Evolutionary conservation across 2,329 filamentous ascomycete genomes (phyloP).

Genomic region (Curvularia sp.): DNA sequence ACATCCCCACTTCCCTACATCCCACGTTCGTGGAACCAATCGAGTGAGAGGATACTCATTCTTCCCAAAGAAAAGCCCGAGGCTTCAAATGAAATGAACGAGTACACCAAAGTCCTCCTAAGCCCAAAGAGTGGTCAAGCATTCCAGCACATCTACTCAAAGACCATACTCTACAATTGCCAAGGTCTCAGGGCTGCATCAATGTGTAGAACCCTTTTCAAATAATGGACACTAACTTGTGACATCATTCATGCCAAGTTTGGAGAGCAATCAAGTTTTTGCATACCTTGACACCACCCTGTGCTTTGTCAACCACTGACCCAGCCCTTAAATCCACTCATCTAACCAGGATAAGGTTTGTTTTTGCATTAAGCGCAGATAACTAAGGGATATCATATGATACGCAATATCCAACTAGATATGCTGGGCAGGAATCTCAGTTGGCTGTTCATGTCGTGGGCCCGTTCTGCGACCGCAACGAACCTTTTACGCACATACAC

Average conservation of each 20-base stretch:
- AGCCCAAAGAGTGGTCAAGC: background rate
- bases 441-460: background rate
- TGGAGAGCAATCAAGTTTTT: background rate
- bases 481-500: conserved; percentile 15
- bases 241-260: background rate
- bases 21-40: background rate
- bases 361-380: background rate
- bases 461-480: conserved; percentile 17
- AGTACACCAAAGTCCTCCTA: background rate
- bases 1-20: background rate
- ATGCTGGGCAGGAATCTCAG: background rate
- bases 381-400: background rate
- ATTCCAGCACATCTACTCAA: background rate
- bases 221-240: background rate
- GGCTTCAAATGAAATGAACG: background rate
- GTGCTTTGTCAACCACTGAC: background rate
- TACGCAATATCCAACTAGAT: background rate
- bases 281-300: background rate
- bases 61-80: background rate
- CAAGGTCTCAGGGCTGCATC: background rate
- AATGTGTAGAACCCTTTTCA: background rate
- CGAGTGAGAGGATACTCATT: background rate
- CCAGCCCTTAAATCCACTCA: background rate
- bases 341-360: background rate
- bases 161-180: background rate